A percentile compares a stretch with the other conserved stretches of the same genome.
Evolutionary conservation across 2,329 filamentous ascomycete species (phyloP).

Genomic region (Sclerotiophoma versabilis): DNA sequence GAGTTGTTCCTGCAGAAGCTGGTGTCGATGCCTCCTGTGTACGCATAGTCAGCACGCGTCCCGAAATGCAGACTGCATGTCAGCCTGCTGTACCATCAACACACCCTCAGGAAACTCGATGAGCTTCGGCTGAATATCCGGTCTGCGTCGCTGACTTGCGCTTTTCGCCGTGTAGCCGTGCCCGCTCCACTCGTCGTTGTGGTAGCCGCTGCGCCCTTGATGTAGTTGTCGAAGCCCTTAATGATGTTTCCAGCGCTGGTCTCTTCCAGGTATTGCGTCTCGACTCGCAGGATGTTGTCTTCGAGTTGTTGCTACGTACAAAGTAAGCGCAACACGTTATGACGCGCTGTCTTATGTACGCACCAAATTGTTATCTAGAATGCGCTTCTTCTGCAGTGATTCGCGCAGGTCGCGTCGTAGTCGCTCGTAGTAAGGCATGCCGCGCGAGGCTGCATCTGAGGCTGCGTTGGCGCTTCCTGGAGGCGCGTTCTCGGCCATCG

Average conservation of each 20-base stretch:
- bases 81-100: slow-evolving; percentile 14
- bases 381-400: slow-evolving; percentile 69
- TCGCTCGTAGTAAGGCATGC: slow-evolving; percentile 74
- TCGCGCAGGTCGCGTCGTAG: slow-evolving; percentile 71
- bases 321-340: slow-evolving; percentile 22
- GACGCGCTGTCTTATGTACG: slow-evolving; percentile 27
- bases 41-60: slow-evolving; percentile 22
- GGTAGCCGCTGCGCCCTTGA: slow-evolving; percentile 78
- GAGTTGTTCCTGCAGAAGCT: slow-evolving; percentile 49
- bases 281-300: slow-evolving; percentile 82
- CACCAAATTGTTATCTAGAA: slow-evolving; percentile 68
- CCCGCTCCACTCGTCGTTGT: slow-evolving; percentile 55
- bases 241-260: slow-evolving; percentile 90
- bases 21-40: slow-evolving; percentile 50
- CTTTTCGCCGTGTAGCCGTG: slow-evolving; percentile 63
- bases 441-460: slow-evolving; percentile 56
- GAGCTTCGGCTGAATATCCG: slow-evolving; percentile 69
- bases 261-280: slow-evolving; percentile 88
- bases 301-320: slow-evolving; percentile 66
- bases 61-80: not conserved
- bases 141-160: slow-evolving; percentile 71
- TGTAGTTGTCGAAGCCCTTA: slow-evolving; percentile 96
- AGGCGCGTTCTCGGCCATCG: slow-evolving; percentile 59
- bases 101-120: slow-evolving; percentile 48
- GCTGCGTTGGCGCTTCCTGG: slow-evolving; percentile 45